Evolutionary conservation across 148 eudicot genomes (phyloP).

Genomic region (Fagopyrum esculentum): DNA sequence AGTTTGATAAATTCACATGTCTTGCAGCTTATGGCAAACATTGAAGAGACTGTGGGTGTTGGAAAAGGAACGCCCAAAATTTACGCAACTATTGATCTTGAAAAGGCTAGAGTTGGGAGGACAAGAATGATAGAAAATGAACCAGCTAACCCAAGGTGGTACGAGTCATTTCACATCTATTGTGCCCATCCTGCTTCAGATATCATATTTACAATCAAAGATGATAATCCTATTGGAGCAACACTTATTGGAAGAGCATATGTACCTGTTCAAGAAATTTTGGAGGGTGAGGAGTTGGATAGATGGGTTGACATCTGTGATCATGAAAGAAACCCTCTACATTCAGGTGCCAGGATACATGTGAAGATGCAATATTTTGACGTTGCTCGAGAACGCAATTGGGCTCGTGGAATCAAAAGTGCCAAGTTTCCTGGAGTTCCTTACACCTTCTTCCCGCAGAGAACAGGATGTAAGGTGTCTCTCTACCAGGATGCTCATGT

Average conservation of each 20-base stretch:
- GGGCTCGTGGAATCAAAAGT: slow-evolving; percentile 54
- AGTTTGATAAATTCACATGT: background rate
- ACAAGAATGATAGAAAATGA: slow-evolving; percentile 59
- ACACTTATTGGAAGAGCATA: slow-evolving; percentile 70
- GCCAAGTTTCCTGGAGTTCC: slow-evolving; percentile 72
- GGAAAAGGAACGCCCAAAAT: slow-evolving; percentile 66
- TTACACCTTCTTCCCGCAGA: slow-evolving; percentile 55
- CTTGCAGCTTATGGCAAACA: slow-evolving; percentile 47
- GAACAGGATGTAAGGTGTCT: slow-evolving; percentile 61
- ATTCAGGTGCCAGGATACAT: slow-evolving; percentile 49
- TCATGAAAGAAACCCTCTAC: slow-evolving; percentile 46
- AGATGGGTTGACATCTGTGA: slow-evolving; percentile 65
- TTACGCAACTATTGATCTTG: slow-evolving; percentile 70
- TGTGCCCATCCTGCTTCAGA: slow-evolving; percentile 58
- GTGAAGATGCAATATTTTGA: slow-evolving; percentile 62
- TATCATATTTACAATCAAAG: slow-evolving; percentile 62
- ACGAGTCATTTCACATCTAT: slow-evolving; percentile 73
- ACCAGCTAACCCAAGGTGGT: slow-evolving; percentile 60
- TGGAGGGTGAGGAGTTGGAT: slow-evolving; percentile 57
- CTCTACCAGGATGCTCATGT: slow-evolving; percentile 75
- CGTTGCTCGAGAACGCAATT: slow-evolving; percentile 39
- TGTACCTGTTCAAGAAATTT: slow-evolving; percentile 47
- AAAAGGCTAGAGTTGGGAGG: slow-evolving; percentile 67
- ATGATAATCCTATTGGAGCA: slow-evolving; percentile 71
- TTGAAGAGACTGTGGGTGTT: slow-evolving; percentile 58